A percentile compares a stretch with the other conserved stretches of the same genome.
These are phyloP conservation scores for Fusarium pseudonygamai DNA, from an alignment of 2,329 filamentous ascomycete genomes.

Conservation along the genomic window DNA sequence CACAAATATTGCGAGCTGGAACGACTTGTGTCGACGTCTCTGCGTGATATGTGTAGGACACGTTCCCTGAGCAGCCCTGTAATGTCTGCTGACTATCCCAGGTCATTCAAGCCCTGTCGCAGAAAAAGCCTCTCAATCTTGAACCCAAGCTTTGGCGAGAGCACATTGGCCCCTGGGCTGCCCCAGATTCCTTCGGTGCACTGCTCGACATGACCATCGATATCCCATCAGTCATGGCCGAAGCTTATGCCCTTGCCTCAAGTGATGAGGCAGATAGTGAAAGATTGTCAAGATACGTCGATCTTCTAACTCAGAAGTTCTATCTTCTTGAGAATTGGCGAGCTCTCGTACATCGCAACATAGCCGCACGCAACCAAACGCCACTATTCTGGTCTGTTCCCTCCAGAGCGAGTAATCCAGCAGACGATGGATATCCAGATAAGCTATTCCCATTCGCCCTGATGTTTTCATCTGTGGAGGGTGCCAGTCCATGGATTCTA, in stretches of 20 bases:
- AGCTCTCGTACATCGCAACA: background rate
- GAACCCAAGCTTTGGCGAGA: background rate
- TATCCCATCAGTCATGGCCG: background rate
- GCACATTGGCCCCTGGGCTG: background rate
- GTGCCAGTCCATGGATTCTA: background rate
- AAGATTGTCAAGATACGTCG: rapidly evolving
- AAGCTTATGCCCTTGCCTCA: background rate
- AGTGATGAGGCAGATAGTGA: rapidly evolving
- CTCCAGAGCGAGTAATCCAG: background rate
- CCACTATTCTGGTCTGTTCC: slow-evolving; percentile 1
- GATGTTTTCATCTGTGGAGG: background rate
- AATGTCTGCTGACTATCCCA: background rate
- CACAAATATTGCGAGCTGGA: background rate
- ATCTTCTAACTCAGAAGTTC: background rate
- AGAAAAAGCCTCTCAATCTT: background rate
- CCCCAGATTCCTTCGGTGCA: background rate
- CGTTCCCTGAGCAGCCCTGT: rapidly evolving
- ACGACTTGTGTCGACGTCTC: background rate
- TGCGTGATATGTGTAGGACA: slow-evolving; percentile 6
- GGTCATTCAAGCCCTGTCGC: slow-evolving; percentile 1
- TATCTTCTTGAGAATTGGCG: background rate
- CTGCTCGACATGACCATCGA: background rate
- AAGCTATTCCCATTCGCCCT: slow-evolving; percentile 4
- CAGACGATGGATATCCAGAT: background rate
- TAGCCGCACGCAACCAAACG: rapidly evolving